phyloP scores from a whole-genome alignment of 192 early-diverging fungal genomes.

The Coemansia pectinata region DNA sequence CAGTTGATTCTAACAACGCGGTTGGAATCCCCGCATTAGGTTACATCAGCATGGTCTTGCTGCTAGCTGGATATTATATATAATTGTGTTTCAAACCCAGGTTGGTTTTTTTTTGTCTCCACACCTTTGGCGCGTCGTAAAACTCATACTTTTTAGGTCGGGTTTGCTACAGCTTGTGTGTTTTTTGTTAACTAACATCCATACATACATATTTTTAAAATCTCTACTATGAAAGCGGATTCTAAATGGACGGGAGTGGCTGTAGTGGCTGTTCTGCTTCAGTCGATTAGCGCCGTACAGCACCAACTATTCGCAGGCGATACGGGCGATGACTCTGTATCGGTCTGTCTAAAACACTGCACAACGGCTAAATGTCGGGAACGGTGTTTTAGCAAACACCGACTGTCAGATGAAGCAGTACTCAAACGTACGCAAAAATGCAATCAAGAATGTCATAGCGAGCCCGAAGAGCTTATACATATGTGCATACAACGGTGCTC shows the following conservation, averaged over 20 bases:
- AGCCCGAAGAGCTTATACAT: conserved; percentile 37
- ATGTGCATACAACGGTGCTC: conserved; percentile 53
- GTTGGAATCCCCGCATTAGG: not conserved
- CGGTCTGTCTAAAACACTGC: not conserved
- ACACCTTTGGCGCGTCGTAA: not conserved
- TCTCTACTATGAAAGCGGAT: not conserved
- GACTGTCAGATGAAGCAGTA: conserved; percentile 26
- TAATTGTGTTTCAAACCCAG: not conserved
- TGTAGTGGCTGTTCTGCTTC: not conserved
- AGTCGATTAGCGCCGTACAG: not conserved
- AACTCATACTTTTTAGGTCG: not conserved
- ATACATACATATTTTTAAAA: not conserved
- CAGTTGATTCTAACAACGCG: not conserved
- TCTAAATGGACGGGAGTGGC: not conserved
- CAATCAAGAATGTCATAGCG: conserved; percentile 31
- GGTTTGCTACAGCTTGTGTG: not conserved
- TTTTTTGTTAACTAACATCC: not conserved
- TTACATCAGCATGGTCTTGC: conserved; percentile 2
- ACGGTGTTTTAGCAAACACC: not conserved
- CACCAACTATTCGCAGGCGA: not conserved
- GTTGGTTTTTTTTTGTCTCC: not conserved
- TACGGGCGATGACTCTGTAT: not conserved
- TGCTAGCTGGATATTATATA: not conserved
- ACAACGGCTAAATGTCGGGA: conserved; percentile 9
- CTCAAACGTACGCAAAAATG: conserved; percentile 46